A percentile compares a stretch with the other conserved stretches of the same genome.
These are phyloP conservation scores for Sphaerosporella brunnea DNA, from an alignment of 495 filamentous ascomycete genomes.

Conservation along the genomic window DNA sequence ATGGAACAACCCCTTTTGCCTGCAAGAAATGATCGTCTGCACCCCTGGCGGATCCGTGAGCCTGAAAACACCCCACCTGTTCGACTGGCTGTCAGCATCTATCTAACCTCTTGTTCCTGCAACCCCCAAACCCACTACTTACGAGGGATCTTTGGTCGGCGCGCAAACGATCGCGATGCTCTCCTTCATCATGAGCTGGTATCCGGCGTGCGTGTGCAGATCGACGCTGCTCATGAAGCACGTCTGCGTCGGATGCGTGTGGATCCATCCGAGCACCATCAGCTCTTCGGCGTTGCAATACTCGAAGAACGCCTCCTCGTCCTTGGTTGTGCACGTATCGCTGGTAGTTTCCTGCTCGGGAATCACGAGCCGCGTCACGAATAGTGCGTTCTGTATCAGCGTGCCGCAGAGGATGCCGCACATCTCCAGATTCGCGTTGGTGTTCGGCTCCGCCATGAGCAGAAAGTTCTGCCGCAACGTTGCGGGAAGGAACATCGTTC, in stretches of 20 bases:
- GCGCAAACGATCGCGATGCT: slow-evolving; percentile 95
- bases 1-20: slow-evolving; percentile 63
- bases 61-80: slow-evolving; percentile 77
- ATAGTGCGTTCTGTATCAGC: slow-evolving; percentile 77
- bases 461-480: slow-evolving; percentile 58
- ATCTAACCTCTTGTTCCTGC: no score
- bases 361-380: slow-evolving; percentile 72
- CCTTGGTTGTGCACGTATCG: slow-evolving; percentile 84
- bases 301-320: slow-evolving; percentile 66
- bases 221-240: slow-evolving; percentile 96
- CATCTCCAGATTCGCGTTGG: slow-evolving; percentile 66
- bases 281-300: slow-evolving; percentile 74
- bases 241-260: slow-evolving; percentile 89
- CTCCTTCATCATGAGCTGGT: slow-evolving; percentile 87
- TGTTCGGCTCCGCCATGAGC: slow-evolving; percentile 52
- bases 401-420: slow-evolving; percentile 89
- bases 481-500: slow-evolving; percentile 70
- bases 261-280: slow-evolving; percentile 90
- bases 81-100: no score
- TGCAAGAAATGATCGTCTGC: slow-evolving; percentile 58
- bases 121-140: no score
- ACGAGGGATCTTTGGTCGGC: slow-evolving; percentile 58
- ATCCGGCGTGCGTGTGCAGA: slow-evolving; percentile 78
- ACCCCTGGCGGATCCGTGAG: slow-evolving; percentile 85
- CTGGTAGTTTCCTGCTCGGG: slow-evolving; percentile 76